Conservation (phyloP, 805 yeast species). For the Sungouiella thailandica region DNA sequence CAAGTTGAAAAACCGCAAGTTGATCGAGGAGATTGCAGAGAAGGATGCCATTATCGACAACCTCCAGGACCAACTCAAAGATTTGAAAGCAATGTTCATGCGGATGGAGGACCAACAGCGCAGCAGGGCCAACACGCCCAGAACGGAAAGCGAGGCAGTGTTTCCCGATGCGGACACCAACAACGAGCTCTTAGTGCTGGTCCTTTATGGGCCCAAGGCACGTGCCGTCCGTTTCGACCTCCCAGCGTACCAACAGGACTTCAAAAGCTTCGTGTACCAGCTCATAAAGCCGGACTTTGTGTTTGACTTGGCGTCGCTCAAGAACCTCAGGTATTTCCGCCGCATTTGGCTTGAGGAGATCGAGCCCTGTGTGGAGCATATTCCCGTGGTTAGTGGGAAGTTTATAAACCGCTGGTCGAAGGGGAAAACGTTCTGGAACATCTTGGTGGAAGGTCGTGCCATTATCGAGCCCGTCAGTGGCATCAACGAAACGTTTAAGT, state of each 20-base stretch:
- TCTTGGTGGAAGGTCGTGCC: constrained; percentile 75
- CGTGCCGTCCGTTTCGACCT: constrained; percentile 43
- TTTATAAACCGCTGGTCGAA: constrained; percentile 39
- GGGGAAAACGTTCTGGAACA: constrained; percentile 50
- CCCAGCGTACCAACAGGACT: constrained; percentile 36
- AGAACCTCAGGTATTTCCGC: constrained; percentile 56
- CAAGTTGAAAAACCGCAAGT: constrained; percentile 53
- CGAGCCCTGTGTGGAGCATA: constrained; percentile 39
- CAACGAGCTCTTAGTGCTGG: constrained; percentile 5
- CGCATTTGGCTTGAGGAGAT: constrained; percentile 70
- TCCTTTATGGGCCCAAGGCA: constrained; percentile 29
- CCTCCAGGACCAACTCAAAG: constrained; percentile 61
- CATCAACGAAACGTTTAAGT: constrained; percentile 67
- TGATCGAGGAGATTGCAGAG: constrained; percentile 54
- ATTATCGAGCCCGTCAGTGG: constrained; percentile 84
- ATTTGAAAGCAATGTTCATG: constrained; percentile 56
- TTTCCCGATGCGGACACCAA: not conserved
- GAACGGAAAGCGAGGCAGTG: constrained; percentile 3
- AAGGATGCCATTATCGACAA: constrained; percentile 62
- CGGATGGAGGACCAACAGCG: constrained; percentile 44
- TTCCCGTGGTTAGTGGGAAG: constrained; percentile 46
- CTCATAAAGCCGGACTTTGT: constrained; percentile 30
- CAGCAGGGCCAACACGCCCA: constrained; percentile 13
- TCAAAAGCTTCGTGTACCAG: constrained; percentile 35
- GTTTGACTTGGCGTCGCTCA: constrained; percentile 38